Conservation (phyloP, 495 filamentous ascomycete genomes). For the Hypoxylon subgilvum region DNA sequence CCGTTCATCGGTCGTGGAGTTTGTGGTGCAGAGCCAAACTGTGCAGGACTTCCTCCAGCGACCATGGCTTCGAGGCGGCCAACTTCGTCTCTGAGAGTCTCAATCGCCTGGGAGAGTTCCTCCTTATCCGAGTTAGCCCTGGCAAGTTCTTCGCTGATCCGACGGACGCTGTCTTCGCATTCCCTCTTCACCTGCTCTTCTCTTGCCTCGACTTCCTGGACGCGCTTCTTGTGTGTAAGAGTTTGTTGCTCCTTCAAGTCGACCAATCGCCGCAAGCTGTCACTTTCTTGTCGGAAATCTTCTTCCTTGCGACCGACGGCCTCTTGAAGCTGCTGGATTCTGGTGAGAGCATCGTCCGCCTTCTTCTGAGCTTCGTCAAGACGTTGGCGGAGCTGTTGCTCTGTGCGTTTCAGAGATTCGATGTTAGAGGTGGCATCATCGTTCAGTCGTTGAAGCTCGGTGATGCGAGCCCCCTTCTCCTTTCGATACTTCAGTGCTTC, state of each 20-base stretch:
- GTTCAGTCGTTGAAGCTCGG: constrained; percentile 84
- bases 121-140: constrained; percentile 69
- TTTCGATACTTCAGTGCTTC: constrained; percentile 92
- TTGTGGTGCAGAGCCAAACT: constrained; percentile 55
- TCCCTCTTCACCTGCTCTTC: constrained; percentile 81
- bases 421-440: constrained; percentile 79
- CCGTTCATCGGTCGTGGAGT: constrained; percentile 66
- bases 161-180: constrained; percentile 78
- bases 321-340: constrained; percentile 84
- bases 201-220: constrained; percentile 78
- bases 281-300: constrained; percentile 80
- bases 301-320: constrained; percentile 77
- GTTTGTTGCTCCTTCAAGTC: constrained; percentile 85
- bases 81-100: constrained; percentile 73
- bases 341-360: constrained; percentile 78
- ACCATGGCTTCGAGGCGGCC: constrained; percentile 62
- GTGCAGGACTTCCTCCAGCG: constrained; percentile 41
- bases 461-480: constrained; percentile 85
- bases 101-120: constrained; percentile 69
- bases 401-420: constrained; percentile 76
- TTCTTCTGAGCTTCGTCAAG: constrained; percentile 85
- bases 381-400: constrained; percentile 77
- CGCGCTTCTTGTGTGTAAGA: constrained; percentile 75
- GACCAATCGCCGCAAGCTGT: constrained; percentile 77
- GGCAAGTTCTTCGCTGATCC: constrained; percentile 74